Conservation (phyloP, 495 filamentous ascomycete species). For the Opeltia flavorubescens region DNA sequence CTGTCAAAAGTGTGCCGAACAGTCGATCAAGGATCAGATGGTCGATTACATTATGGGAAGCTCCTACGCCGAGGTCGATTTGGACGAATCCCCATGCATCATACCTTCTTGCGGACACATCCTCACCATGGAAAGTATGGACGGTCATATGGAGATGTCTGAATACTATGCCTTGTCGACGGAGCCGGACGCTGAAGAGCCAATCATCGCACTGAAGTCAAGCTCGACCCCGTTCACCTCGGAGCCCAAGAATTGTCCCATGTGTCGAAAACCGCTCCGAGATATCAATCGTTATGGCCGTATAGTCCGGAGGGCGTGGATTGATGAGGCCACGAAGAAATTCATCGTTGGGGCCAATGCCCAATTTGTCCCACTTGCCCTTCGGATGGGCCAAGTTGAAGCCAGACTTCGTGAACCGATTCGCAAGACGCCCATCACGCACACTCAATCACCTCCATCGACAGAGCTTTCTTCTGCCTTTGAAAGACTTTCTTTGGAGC, state of each 20-base stretch:
- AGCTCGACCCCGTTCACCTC: slow-evolving; percentile 35
- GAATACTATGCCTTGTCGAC: slow-evolving; percentile 33
- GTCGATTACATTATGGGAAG: slow-evolving; percentile 40
- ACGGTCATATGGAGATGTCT: slow-evolving; percentile 48
- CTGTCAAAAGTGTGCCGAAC: slow-evolving; percentile 41
- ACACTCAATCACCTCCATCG: not conserved
- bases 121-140: slow-evolving; percentile 45
- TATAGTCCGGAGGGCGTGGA: slow-evolving; percentile 44
- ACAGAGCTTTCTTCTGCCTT: slow-evolving; percentile 7
- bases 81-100: slow-evolving; percentile 45
- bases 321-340: slow-evolving; percentile 57
- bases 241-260: slow-evolving; percentile 42
- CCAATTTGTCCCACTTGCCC: slow-evolving; percentile 34
- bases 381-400: slow-evolving; percentile 23
- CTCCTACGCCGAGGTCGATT: slow-evolving; percentile 40
- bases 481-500: slow-evolving; percentile 6
- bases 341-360: slow-evolving; percentile 41
- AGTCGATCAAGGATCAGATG: slow-evolving; percentile 26
- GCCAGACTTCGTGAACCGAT: slow-evolving; percentile 12
- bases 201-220: slow-evolving; percentile 27
- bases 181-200: slow-evolving; percentile 28
- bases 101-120: slow-evolving; percentile 55
- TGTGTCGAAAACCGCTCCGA: slow-evolving; percentile 47
- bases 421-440: not conserved
- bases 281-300: slow-evolving; percentile 52